Percentiles rank a stretch among this genome's conserved stretches.
These are phyloP conservation scores for Aspergillus sclerotialis DNA, from an alignment of 2,329 filamentous ascomycete species.

Conservation along the genomic window DNA sequence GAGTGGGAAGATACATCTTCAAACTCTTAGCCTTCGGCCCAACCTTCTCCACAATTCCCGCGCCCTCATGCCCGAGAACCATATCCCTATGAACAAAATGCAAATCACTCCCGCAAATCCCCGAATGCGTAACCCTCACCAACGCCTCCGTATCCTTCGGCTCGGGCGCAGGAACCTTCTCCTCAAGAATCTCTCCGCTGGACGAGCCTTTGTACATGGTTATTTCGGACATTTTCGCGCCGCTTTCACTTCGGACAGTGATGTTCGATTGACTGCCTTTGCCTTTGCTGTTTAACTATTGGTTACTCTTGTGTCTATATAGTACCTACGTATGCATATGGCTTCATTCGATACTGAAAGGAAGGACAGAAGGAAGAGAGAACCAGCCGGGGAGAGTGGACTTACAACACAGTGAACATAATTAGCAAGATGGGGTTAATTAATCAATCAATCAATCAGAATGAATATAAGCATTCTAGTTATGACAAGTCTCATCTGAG, in stretches of 20 bases:
- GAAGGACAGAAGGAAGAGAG: no score
- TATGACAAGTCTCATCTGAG: no score
- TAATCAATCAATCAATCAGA: no score
- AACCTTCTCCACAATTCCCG: slow-evolving; percentile 45
- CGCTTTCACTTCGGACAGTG: neutral
- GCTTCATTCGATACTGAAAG: no score
- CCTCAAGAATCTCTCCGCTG: neutral
- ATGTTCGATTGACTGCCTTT: no score
- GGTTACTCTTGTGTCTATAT: no score
- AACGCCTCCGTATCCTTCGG: slow-evolving; percentile 8
- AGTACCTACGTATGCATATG: no score
- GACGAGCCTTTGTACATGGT: neutral
- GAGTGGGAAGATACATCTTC: slow-evolving; percentile 16
- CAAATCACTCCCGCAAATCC: slow-evolving; percentile 18
- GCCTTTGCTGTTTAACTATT: no score
- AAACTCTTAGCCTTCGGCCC: slow-evolving; percentile 25
- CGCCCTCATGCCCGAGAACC: slow-evolving; percentile 48
- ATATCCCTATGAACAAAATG: slow-evolving; percentile 13
- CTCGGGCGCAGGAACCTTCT: neutral
- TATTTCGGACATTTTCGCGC: neutral
- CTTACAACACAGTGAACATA: no score
- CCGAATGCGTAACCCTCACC: slow-evolving; percentile 14
- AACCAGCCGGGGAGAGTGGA: no score
- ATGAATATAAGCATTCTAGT: no score
- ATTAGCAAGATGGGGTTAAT: no score